A percentile compares a stretch with the other conserved stretches of the same genome.
These are phyloP conservation scores for Cynanchum wilfordii DNA, from an alignment of 257 asterid species.

Conservation along the genomic window DNA sequence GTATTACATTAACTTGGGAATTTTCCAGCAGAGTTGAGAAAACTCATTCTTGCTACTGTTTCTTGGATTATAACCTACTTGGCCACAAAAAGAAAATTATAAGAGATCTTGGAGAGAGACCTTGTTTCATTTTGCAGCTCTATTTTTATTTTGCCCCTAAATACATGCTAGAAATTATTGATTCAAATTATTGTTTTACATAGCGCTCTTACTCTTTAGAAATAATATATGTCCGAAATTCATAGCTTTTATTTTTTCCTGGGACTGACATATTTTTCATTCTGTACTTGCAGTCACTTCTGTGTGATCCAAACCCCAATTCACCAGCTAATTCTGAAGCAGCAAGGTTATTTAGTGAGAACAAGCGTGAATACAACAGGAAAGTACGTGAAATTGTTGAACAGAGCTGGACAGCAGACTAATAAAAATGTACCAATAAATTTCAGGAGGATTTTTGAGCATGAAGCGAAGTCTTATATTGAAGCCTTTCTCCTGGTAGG, in stretches of 20 bases:
- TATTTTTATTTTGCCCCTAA: neutral
- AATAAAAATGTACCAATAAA: conserved; percentile 1
- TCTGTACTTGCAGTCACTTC: conserved; percentile 55
- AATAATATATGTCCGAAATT: neutral
- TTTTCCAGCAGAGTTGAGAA: neutral
- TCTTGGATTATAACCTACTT: neutral
- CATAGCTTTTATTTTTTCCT: neutral
- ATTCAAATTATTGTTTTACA: neutral
- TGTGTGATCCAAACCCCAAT: conserved; percentile 87
- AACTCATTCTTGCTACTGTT: neutral
- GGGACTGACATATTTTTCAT: neutral
- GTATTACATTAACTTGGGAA: neutral
- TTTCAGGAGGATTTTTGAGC: conserved; percentile 10
- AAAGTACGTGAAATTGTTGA: conserved; percentile 86
- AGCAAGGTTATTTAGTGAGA: conserved; percentile 81
- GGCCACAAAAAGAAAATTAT: neutral
- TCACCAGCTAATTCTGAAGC: conserved; percentile 96
- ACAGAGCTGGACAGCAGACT: conserved; percentile 96
- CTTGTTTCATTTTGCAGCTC: neutral
- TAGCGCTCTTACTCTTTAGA: neutral
- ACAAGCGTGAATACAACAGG: conserved; percentile 89
- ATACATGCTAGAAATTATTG: neutral
- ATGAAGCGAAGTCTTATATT: conserved; percentile 22
- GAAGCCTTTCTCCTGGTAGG: conserved; percentile 33
- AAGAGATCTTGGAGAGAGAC: neutral